Percentiles rank a stretch among this genome's conserved stretches.
These are phyloP conservation scores for Leptoxyphium fumago DNA, from an alignment of 2,329 filamentous ascomycete species.

Conservation along the genomic window DNA sequence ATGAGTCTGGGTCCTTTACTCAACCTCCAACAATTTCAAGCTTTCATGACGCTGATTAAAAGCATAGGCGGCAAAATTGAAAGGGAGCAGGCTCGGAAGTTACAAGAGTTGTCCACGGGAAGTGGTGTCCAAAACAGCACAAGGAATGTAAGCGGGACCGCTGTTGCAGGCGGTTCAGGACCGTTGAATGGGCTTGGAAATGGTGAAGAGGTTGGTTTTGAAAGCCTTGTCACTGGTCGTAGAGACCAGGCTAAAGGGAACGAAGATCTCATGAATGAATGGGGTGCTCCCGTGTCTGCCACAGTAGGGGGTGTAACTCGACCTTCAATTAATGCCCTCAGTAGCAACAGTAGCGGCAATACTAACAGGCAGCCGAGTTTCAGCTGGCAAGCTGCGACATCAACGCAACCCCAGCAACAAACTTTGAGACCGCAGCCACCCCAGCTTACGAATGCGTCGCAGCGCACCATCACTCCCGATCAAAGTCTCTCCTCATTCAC, in stretches of 20 bases:
- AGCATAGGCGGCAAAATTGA: slow-evolving; percentile 66
- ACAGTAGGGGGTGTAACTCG: neutral
- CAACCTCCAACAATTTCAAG: slow-evolving; percentile 69
- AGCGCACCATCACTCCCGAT: slow-evolving; percentile 22
- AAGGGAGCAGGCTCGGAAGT: slow-evolving; percentile 72
- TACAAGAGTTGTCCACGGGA: slow-evolving; percentile 64
- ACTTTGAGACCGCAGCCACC: neutral
- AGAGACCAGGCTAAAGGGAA: slow-evolving; percentile 23
- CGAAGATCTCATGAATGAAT: slow-evolving; percentile 29
- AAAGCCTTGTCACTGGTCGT: slow-evolving; percentile 72
- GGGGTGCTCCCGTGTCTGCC: slow-evolving; percentile 23
- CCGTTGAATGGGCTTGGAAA: slow-evolving; percentile 41
- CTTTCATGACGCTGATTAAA: slow-evolving; percentile 83
- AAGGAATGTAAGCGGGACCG: slow-evolving; percentile 6
- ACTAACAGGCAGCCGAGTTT: slow-evolving; percentile 16
- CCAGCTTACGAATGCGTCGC: slow-evolving; percentile 4
- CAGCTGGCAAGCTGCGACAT: slow-evolving; percentile 27
- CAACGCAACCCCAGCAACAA: slow-evolving; percentile 2
- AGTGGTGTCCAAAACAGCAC: slow-evolving; percentile 1
- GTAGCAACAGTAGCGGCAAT: slow-evolving; percentile 17
- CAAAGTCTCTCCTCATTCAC: slow-evolving; percentile 18
- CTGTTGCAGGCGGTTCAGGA: slow-evolving; percentile 28
- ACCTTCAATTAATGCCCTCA: slow-evolving; percentile 6
- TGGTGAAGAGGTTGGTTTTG: slow-evolving; percentile 65
- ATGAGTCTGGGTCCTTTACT: slow-evolving; percentile 86